Evolutionary conservation across 345 rosid species (phyloP).

Genomic region (Kandelia obovata): DNA sequence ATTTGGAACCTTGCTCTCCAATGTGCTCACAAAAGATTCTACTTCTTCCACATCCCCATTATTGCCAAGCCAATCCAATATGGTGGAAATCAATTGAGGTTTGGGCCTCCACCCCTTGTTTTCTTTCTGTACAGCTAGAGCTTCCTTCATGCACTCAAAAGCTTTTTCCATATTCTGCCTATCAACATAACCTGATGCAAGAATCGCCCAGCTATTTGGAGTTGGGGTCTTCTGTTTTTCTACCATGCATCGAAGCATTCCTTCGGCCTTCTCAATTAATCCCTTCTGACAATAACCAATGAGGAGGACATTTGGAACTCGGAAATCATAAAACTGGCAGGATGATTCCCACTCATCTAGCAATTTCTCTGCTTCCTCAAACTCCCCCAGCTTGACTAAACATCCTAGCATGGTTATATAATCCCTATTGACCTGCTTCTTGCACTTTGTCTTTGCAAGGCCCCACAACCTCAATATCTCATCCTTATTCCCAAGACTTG

Average conservation of each 20-base stretch:
- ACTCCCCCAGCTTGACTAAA: constrained; percentile 35
- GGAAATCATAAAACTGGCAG: constrained; percentile 33
- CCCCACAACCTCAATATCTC: constrained; percentile 45
- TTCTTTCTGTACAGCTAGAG: constrained; percentile 30
- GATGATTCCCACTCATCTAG: constrained; percentile 41
- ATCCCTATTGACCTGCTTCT: constrained; percentile 33
- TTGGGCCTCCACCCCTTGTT: constrained; percentile 42
- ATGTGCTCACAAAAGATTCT: constrained; percentile 27
- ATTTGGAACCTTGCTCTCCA: constrained; percentile 24
- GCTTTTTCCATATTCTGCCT: constrained; percentile 45
- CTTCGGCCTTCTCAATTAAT: constrained; percentile 38
- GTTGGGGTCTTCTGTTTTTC: constrained; percentile 26
- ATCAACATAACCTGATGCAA: constrained; percentile 32
- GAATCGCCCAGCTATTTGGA: constrained; percentile 46
- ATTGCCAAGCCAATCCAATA: constrained; percentile 42
- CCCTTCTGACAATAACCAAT: constrained; percentile 38
- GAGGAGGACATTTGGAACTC: constrained; percentile 46
- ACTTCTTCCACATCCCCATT: constrained; percentile 49
- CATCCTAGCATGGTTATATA: constrained; percentile 39
- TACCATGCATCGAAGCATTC: constrained; percentile 25
- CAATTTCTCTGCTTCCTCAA: constrained; percentile 38
- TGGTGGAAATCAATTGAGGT: constrained; percentile 25
- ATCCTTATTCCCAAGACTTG: constrained; percentile 41
- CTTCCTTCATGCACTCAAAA: constrained; percentile 41
- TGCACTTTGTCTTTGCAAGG: constrained; percentile 30